phyloP scores from a whole-genome alignment of 108 stramenopile genomes.

The Fistulifera solaris region DNA sequence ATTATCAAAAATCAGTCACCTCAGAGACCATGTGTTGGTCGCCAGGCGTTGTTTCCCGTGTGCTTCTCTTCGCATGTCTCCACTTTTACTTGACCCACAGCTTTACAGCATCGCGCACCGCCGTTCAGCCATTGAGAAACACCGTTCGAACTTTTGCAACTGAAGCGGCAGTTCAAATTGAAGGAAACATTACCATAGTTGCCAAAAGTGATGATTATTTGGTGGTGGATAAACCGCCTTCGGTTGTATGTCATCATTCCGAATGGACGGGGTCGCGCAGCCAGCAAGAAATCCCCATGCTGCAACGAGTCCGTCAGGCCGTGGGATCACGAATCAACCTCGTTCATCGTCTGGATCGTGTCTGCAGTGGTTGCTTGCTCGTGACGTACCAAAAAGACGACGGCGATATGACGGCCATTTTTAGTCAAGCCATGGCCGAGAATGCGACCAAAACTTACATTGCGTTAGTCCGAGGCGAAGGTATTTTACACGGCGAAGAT shows the following conservation, averaged over 20 bases:
- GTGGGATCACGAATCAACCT: conserved; percentile 51
- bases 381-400: conserved; percentile 39
- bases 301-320: conserved; percentile 35
- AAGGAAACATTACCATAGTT: conserved; percentile 45
- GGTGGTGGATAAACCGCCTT: conserved; percentile 60
- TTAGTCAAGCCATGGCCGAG: conserved; percentile 43
- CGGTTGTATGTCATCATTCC: conserved; percentile 75
- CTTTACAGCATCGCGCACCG: too few relatives aligned
- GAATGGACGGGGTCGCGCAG: conserved; percentile 59
- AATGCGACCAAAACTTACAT: conserved; percentile 69
- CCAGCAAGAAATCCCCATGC: conserved; percentile 30
- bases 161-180: too few relatives aligned
- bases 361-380: conserved; percentile 59
- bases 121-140: too few relatives aligned
- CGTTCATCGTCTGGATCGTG: conserved; percentile 76
- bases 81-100: too few relatives aligned
- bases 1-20: too few relatives aligned
- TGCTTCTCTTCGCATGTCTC: too few relatives aligned
- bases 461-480: conserved; percentile 77
- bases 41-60: too few relatives aligned
- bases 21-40: too few relatives aligned
- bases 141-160: background rate
- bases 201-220: conserved; percentile 43
- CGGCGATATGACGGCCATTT: conserved; percentile 21
- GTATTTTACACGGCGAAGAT: conserved; percentile 53